Conservation (phyloP, 108 stramenopile genomes). For the Mayamaea pseudoterrestris region DNA sequence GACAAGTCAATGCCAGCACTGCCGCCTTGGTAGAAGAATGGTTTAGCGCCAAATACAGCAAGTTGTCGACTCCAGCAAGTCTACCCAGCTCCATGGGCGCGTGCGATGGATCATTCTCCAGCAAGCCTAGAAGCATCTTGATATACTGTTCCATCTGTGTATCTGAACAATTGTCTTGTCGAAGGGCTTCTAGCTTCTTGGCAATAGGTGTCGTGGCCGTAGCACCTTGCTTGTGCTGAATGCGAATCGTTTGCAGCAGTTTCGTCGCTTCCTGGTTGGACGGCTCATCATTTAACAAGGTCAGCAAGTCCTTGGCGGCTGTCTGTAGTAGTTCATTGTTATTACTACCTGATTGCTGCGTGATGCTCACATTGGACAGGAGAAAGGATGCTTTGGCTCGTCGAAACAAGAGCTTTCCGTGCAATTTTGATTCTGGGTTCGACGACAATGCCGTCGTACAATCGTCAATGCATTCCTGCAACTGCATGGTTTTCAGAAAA, state of each 20-base stretch:
- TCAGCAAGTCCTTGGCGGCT: slow-evolving; percentile 63
- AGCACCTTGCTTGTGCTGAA: slow-evolving; percentile 28
- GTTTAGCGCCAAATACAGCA: slow-evolving; percentile 24
- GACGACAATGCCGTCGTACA: slow-evolving; percentile 36
- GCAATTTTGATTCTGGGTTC: slow-evolving; percentile 9
- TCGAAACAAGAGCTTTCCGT: slow-evolving; percentile 56
- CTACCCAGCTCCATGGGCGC: slow-evolving; percentile 62
- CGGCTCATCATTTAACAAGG: slow-evolving; percentile 46
- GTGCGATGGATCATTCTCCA: slow-evolving; percentile 36
- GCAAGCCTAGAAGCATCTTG: slow-evolving; percentile 33
- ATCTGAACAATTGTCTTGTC: slow-evolving; percentile 4
- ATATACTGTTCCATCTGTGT: slow-evolving; percentile 4
- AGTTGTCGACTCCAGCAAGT: slow-evolving; percentile 35
- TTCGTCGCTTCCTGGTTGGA: slow-evolving; percentile 51
- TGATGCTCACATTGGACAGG: slow-evolving; percentile 12
- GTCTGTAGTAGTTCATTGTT: slow-evolving; percentile 32
- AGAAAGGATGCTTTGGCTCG: slow-evolving; percentile 58
- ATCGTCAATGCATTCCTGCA: slow-evolving; percentile 48
- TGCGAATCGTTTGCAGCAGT: slow-evolving; percentile 41
- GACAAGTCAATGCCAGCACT: slow-evolving; percentile 17
- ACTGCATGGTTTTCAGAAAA: slow-evolving; percentile 32
- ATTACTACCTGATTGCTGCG: slow-evolving; percentile 7
- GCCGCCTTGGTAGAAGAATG: slow-evolving; percentile 5
- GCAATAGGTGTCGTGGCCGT: slow-evolving; percentile 27
- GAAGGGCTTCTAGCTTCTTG: slow-evolving; percentile 25